Evolutionary conservation across 2,329 filamentous ascomycete species (phyloP).

Genomic region (Botrytis cinerea): DNA sequence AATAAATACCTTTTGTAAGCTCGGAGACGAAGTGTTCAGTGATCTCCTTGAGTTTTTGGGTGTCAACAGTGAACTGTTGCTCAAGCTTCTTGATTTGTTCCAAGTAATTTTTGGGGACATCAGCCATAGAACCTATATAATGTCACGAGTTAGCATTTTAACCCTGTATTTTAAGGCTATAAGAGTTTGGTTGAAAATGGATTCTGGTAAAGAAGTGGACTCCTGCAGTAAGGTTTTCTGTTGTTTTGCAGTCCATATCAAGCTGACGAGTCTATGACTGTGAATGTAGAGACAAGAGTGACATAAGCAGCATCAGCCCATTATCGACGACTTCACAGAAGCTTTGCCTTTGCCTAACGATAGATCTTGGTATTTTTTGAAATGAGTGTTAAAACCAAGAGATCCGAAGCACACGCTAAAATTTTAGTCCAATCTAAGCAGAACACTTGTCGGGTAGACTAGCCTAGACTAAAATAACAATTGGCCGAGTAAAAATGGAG

Average conservation of each 20-base stretch:
- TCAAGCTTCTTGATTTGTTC: constrained; percentile 82
- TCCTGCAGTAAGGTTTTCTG: neutral
- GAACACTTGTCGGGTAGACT: constrained; percentile 5
- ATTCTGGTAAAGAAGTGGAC: neutral
- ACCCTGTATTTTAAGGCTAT: neutral
- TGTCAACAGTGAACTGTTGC: constrained; percentile 77
- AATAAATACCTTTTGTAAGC: constrained; percentile 72
- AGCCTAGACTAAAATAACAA: neutral
- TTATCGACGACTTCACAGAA: neutral
- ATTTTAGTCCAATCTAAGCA: constrained; percentile 5
- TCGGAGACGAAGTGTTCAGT: constrained; percentile 87
- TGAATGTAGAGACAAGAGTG: too few relatives aligned
- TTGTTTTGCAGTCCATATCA: neutral
- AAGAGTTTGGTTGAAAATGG: neutral
- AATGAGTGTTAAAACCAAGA: neutral
- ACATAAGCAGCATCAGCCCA: neutral
- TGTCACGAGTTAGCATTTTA: constrained; percentile 29
- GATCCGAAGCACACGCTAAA: neutral
- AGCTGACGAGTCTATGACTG: neutral
- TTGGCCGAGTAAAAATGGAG: neutral
- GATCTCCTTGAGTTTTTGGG: constrained; percentile 82
- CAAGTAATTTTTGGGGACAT: constrained; percentile 83
- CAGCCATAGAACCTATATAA: constrained; percentile 76
- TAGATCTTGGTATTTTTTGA: neutral
- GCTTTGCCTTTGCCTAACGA: neutral